Percentiles rank a stretch among this genome's conserved stretches.
Conservation (phyloP, 2,329 filamentous ascomycete genomes). For the Colletotrichum tofieldiae region DNA sequence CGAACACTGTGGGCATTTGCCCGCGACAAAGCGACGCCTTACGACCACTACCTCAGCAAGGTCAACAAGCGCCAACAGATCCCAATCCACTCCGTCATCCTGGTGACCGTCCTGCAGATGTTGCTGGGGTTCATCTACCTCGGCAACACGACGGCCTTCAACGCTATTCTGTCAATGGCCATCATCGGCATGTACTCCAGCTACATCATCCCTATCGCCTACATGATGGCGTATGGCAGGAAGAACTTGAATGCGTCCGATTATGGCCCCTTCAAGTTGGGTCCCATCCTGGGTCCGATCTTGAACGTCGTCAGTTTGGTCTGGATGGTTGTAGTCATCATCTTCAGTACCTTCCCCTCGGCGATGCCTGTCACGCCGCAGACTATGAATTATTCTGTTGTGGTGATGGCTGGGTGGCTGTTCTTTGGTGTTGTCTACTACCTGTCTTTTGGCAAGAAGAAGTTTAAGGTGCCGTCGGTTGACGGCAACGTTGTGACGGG, state of each 20-base stretch:
- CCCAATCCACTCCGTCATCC: constrained; percentile 50
- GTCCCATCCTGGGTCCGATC: constrained; percentile 50
- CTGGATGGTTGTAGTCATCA: constrained; percentile 61
- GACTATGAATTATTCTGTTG: constrained; percentile 64
- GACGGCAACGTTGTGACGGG: constrained; percentile 32
- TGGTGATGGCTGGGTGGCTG: constrained; percentile 59
- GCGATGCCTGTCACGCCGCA: constrained; percentile 56
- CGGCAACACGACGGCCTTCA: constrained; percentile 60
- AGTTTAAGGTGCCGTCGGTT: constrained; percentile 48
- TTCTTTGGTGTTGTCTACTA: constrained; percentile 55
- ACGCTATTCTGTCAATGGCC: constrained; percentile 58
- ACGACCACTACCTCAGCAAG: constrained; percentile 54
- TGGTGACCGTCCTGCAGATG: constrained; percentile 49
- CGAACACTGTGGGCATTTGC: constrained; percentile 59
- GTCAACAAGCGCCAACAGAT: constrained; percentile 52
- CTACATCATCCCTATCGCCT: constrained; percentile 57
- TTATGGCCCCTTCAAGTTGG: constrained; percentile 51
- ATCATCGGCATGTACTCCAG: constrained; percentile 62
- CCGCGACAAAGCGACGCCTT: constrained; percentile 55
- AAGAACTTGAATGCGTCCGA: constrained; percentile 39
- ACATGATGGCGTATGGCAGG: constrained; percentile 57
- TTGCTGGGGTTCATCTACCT: constrained; percentile 57
- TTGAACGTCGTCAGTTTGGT: constrained; percentile 59
- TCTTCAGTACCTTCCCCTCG: constrained; percentile 63
- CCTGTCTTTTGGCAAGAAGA: constrained; percentile 43